Base-by-base conservation (phyloP, 805 yeast species). In the Schizosaccharomyces lindneri region DNA sequence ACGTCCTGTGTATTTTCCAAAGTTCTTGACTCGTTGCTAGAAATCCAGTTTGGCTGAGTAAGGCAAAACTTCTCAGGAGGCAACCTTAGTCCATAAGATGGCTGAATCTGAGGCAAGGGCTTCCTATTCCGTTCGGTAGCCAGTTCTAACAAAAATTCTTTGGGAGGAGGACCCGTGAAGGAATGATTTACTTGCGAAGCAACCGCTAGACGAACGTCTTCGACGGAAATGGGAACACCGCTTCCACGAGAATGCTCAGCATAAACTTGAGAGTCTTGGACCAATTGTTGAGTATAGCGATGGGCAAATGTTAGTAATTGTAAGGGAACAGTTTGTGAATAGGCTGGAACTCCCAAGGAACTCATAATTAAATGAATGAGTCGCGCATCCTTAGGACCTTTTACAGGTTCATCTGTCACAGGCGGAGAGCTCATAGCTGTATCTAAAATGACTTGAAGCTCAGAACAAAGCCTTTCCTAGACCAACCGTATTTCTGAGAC, bases 11-110 rank as follows among this genome's bases (percentile, higher is more conserved):
- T 21, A 17, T 7, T 11, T 2, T 21, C 31, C 31, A 9, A 6
- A 17, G 11, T 17, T 15, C 6, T 21, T 17, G 36, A 19, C 27
- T 46, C 51, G n/a, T 46, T 46, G 17, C 51, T 46, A 24, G 27
- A 7, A 51, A 83, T 82, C 55, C 61, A 41, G 64, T 85, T 88
- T 64, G 78, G 78, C 0, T 86, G 93, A 0, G 95, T 88, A 62
- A 89, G 74, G 73, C 97, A 89, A 73, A 87, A 89, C 79, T 89
- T 93, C 74, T 93, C 99, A 4, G 98, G 97, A 2, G 99, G 99
- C 61, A 94, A 75, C 65, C 97, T 80, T 48, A 93, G 78, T 11
- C 98, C 97, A 83, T 87, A 88, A 21, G 65, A 32, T 61, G 83
- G 79, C 15, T 93, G 83, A 15, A 93, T 89, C 4, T 93, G 85